Evolutionary conservation across 2,329 filamentous ascomycete species (phyloP).

Genomic region (Chrysoporthe cubensis): DNA sequence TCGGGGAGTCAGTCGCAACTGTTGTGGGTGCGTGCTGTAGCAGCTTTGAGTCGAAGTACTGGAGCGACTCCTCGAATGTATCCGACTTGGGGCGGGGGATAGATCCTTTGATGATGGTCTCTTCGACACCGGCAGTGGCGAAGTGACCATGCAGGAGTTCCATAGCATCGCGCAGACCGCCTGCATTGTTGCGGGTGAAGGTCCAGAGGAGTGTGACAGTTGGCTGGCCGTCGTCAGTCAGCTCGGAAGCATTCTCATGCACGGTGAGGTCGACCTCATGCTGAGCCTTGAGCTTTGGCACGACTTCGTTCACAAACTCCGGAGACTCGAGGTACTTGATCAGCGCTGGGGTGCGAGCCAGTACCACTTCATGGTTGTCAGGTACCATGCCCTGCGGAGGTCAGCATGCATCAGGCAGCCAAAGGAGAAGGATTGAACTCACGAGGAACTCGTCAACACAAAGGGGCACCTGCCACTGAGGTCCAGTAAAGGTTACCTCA

Average conservation of each 20-base stretch:
- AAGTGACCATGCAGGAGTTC: slow-evolving; percentile 89
- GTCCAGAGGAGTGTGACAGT: slow-evolving; percentile 71
- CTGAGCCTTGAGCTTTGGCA: slow-evolving; percentile 83
- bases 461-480: slow-evolving; percentile 97
- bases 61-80: slow-evolving; percentile 95
- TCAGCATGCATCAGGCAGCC: slow-evolving; percentile 36
- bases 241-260: slow-evolving; percentile 64
- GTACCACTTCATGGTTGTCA: slow-evolving; percentile 88
- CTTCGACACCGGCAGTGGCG: slow-evolving; percentile 86
- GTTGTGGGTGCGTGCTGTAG: slow-evolving; percentile 88
- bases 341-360: slow-evolving; percentile 75
- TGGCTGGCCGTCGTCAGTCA: slow-evolving; percentile 59
- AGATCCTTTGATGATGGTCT: slow-evolving; percentile 85
- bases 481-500: slow-evolving; percentile 91
- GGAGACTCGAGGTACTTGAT: slow-evolving; percentile 81
- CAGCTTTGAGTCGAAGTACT: slow-evolving; percentile 96
- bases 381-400: slow-evolving; percentile 83
- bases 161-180: slow-evolving; percentile 91
- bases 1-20: slow-evolving; percentile 83
- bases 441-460: slow-evolving; percentile 94
- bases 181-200: slow-evolving; percentile 96
- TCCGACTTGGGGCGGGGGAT: slow-evolving; percentile 98
- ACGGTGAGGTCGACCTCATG: slow-evolving; percentile 89
- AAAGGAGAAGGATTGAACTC: slow-evolving; percentile 36
- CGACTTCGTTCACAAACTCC: slow-evolving; percentile 79